These are phyloP conservation scores for Papiliotrema nemorosa DNA, from an alignment of 1,284 basidiomycete species.

Conservation along the genomic window DNA sequence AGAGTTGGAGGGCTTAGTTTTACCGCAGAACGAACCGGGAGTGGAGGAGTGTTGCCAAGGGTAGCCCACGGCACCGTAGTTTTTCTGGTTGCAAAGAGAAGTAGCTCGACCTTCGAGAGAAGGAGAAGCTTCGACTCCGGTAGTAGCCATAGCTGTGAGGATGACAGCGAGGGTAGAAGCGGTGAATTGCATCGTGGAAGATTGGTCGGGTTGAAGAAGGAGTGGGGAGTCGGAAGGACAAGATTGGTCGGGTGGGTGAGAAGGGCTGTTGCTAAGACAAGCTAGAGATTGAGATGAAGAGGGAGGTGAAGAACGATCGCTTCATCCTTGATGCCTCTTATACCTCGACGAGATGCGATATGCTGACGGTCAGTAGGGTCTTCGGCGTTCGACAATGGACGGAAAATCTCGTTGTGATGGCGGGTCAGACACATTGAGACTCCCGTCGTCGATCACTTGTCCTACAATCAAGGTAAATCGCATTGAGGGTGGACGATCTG, in stretches of 20 bases:
- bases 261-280: neutral
- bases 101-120: conserved; percentile 1
- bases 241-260: neutral
- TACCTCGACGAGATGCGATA: too few relatives aligned
- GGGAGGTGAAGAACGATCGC: too few relatives aligned
- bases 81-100: conserved; percentile 20
- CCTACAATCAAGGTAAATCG: too few relatives aligned
- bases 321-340: too few relatives aligned
- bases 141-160: neutral
- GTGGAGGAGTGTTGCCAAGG: conserved; percentile 22
- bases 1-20: conserved; percentile 23
- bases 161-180: neutral
- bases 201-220: neutral
- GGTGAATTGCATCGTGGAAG: neutral
- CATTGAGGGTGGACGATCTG: too few relatives aligned
- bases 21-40: conserved; percentile 26
- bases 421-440: too few relatives aligned
- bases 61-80: conserved; percentile 23
- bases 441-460: too few relatives aligned
- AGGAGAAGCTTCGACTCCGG: neutral
- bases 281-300: neutral
- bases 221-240: neutral
- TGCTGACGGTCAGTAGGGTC: too few relatives aligned
- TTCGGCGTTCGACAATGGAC: too few relatives aligned
- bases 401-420: too few relatives aligned